These are phyloP conservation scores for Fusarium hainanense DNA, from an alignment of 2,329 filamentous ascomycete species.

Conservation along the genomic window DNA sequence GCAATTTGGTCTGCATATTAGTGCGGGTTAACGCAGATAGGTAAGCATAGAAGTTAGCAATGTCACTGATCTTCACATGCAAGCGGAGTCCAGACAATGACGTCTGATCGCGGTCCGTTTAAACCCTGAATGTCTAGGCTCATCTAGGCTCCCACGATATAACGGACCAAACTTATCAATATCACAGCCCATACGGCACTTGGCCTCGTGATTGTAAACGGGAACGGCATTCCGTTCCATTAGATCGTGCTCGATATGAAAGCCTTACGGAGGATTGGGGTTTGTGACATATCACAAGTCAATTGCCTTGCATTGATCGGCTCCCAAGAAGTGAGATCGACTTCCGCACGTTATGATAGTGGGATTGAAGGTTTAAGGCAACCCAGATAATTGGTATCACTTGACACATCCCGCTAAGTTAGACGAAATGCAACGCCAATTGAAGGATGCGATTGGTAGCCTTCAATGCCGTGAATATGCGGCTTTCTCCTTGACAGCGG, in stretches of 20 bases:
- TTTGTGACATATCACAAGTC: conserved; percentile 36
- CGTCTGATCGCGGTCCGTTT: not conserved
- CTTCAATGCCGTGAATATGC: conserved; percentile 28
- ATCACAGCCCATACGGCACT: conserved; percentile 1
- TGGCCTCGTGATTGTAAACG: not conserved
- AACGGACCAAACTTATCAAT: conserved; percentile 11
- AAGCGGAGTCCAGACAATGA: conserved; percentile 4
- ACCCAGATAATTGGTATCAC: conserved; percentile 30
- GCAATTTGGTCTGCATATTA: not conserved
- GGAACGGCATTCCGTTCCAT: not conserved
- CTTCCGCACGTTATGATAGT: conserved; percentile 24
- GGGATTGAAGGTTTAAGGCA: conserved; percentile 27
- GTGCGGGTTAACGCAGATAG: not conserved
- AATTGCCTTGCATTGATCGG: conserved; percentile 14
- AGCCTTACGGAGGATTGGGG: not conserved
- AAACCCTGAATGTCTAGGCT: conserved; percentile 13
- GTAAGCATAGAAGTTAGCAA: not conserved
- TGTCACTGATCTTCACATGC: conserved; percentile 24
- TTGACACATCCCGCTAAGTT: conserved; percentile 23
- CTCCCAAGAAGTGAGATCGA: conserved; percentile 24
- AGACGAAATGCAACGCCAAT: conserved; percentile 29
- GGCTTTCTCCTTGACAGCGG: conserved; percentile 24
- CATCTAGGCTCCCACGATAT: not conserved
- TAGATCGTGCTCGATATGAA: conserved; percentile 9
- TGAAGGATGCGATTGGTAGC: conserved; percentile 27